phyloP scores from a whole-genome alignment of 768 basidiomycete genomes.

The Termitomyces sp. region DNA sequence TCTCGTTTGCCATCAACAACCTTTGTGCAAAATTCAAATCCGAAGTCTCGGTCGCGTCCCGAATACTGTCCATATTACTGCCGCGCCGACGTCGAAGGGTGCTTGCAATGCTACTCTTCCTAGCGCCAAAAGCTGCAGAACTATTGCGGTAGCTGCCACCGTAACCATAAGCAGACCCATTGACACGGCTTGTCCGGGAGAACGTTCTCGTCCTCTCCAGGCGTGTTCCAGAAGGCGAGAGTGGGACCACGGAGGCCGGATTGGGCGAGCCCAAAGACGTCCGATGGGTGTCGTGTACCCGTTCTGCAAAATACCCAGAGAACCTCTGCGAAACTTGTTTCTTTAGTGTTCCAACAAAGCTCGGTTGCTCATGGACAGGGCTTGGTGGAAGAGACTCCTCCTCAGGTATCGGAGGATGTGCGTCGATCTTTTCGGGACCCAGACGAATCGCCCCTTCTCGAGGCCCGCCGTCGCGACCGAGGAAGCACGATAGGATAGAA shows the following conservation, averaged over 20 bases:
- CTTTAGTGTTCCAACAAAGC: conserved; percentile 35
- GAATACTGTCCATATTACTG: conserved; percentile 39
- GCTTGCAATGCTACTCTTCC: conserved; percentile 52
- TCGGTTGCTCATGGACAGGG: conserved; percentile 31
- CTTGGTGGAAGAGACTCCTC: conserved; percentile 47
- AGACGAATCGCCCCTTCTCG: conserved; percentile 82
- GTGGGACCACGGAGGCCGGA: conserved; percentile 37
- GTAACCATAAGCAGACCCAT: conserved; percentile 82
- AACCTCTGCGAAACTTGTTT: conserved; percentile 49
- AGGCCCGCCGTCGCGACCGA: conserved; percentile 88
- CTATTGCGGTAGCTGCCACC: conserved; percentile 49
- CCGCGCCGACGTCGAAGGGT: conserved; percentile 46
- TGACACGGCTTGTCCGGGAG: conserved; percentile 52
- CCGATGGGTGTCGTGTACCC: conserved; percentile 35
- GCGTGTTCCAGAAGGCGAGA: conserved; percentile 34
- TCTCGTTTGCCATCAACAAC: conserved; percentile 88
- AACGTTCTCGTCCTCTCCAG: conserved; percentile 42
- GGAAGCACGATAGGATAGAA: conserved; percentile 82
- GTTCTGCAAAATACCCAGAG: conserved; percentile 53
- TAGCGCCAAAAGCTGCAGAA: conserved; percentile 34
- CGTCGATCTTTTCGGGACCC: conserved; percentile 62
- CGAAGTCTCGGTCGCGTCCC: conserved; percentile 29
- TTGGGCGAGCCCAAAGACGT: conserved; percentile 22
- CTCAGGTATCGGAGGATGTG: conserved; percentile 55
- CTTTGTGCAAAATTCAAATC: conserved; percentile 87